Evolutionary conservation across 164 flowering plant species (phyloP), one percentile per base, ranked within the genome.

Genomic region (Magnolia kwangsiensis): DNA sequence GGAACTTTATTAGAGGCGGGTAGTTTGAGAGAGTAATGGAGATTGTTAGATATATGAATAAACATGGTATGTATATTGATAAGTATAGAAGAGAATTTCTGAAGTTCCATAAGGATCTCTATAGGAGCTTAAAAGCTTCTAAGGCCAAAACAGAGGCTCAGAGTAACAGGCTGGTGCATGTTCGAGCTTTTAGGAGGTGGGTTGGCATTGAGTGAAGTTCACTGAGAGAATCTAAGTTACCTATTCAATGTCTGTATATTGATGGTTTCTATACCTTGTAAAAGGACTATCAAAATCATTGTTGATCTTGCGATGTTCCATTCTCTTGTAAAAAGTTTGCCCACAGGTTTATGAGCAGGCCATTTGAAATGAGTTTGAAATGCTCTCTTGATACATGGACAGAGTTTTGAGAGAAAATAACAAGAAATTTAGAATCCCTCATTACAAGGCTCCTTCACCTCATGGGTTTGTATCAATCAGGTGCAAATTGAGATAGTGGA

Each of bases 21-120:
- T 95, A 93, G 83, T 92, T 95, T 84, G 94, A 90, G 85, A 92
- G 95, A 83, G 91, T 88, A 74, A 79, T 92, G 91, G 98, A 95
- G 84, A 82, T 92, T 21, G 76, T 91, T 74, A 80, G 70, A 37
- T 79, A 77, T 72, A 91, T 93, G 98, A 75, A 77, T 78, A 81
- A 84, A 73, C 77, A 76, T 13, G 73, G 77, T 7, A 82, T 93
- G 88, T 89, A 76, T 75, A 69, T 73, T 74, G 98, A 95, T 77
- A 91, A 87, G 87, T 91, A 79, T 76, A 90, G 81, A 80, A 80
- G 77, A 49, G 95, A 92, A 84, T 95, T 89, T 75, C 75, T 90
- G 71, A 95, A 82, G 87, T 81, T 83, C 72, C 97, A 95, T 81
- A 88, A 80, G 78, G 79, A 86, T 86, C 96, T 95, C 45, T 95